Evolutionary conservation across 2,329 filamentous ascomycete species (phyloP).

Genomic region (Trichoderma asperellum): DNA sequence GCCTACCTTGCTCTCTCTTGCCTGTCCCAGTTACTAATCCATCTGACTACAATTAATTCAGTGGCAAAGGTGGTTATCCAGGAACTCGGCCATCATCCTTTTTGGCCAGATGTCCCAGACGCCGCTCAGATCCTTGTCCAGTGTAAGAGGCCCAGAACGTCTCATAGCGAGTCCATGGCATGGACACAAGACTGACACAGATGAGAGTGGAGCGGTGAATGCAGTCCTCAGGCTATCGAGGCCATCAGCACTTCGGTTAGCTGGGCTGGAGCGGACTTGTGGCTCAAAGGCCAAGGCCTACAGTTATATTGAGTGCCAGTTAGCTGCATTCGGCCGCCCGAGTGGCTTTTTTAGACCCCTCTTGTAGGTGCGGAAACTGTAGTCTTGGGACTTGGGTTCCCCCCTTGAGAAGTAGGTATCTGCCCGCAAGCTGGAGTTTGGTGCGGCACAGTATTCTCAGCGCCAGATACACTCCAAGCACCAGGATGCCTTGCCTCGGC

Average conservation of each 20-base stretch:
- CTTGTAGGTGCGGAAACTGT: not conserved
- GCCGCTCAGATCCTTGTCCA: conserved; percentile 15
- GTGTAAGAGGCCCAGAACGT: conserved; percentile 23
- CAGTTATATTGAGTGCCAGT: conserved; percentile 10
- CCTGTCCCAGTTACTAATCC: not conserved
- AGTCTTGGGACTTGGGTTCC: not conserved
- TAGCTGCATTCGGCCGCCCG: conserved; percentile 23
- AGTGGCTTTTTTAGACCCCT: not conserved
- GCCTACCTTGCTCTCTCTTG: too few species aligned
- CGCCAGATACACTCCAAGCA: not conserved
- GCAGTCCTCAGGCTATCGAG: not conserved
- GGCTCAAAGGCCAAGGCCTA: not conserved
- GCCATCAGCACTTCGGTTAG: conserved; percentile 12
- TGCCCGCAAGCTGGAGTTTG: conserved; percentile 8
- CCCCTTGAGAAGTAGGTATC: not conserved
- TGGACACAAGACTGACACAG: conserved; percentile 3
- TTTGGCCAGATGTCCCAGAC: conserved; percentile 18
- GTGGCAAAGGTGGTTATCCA: not conserved
- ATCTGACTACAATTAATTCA: not conserved
- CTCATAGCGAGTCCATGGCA: not conserved
- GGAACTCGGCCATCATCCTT: not conserved
- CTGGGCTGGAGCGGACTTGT: not conserved
- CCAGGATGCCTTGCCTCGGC: conserved; percentile 10
- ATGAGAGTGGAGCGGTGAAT: conserved; percentile 25
- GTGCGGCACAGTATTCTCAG: conserved; percentile 19